These are phyloP conservation scores for Cucumis cinereus DNA, from an alignment of 306 rosid species.

Conservation along the genomic window DNA sequence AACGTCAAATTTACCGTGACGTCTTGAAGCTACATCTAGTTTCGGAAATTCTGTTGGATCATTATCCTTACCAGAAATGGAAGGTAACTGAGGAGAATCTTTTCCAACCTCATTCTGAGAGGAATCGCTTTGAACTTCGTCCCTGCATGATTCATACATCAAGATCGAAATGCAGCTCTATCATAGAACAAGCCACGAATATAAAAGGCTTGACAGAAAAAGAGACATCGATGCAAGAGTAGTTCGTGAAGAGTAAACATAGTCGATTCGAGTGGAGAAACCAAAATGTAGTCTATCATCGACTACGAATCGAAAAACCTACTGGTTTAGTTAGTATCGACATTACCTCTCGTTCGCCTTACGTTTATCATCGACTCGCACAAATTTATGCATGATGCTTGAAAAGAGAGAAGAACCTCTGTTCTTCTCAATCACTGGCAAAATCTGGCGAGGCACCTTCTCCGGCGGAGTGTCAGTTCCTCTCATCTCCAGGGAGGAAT, in stretches of 20 bases:
- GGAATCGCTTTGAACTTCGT: slow-evolving; percentile 18
- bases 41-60: slow-evolving; percentile 17
- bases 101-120: slow-evolving; percentile 7
- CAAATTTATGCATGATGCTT: slow-evolving; percentile 79
- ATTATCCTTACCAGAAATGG: slow-evolving; percentile 12
- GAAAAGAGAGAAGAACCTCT: slow-evolving; percentile 41
- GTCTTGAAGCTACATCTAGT: slow-evolving; percentile 21
- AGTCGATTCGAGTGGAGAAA: neutral
- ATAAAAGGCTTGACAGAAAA: neutral
- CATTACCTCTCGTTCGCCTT: slow-evolving; percentile 39
- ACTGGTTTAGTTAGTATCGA: slow-evolving; percentile 1
- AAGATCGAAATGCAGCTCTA: neutral
- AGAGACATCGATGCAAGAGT: neutral
- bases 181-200: neutral
- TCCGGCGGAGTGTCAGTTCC: slow-evolving; percentile 98
- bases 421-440: slow-evolving; percentile 23
- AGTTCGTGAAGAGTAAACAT: neutral
- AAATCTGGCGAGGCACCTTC: slow-evolving; percentile 68
- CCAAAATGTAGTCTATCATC: neutral
- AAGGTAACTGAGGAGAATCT: slow-evolving; percentile 12
- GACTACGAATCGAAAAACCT: neutral
- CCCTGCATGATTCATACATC: slow-evolving; percentile 28
- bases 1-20: slow-evolving; percentile 10
- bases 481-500: slow-evolving; percentile 31
- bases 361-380: slow-evolving; percentile 32